These are phyloP conservation scores for Amanita molliuscula DNA, from an alignment of 768 basidiomycete genomes.

Conservation along the genomic window DNA sequence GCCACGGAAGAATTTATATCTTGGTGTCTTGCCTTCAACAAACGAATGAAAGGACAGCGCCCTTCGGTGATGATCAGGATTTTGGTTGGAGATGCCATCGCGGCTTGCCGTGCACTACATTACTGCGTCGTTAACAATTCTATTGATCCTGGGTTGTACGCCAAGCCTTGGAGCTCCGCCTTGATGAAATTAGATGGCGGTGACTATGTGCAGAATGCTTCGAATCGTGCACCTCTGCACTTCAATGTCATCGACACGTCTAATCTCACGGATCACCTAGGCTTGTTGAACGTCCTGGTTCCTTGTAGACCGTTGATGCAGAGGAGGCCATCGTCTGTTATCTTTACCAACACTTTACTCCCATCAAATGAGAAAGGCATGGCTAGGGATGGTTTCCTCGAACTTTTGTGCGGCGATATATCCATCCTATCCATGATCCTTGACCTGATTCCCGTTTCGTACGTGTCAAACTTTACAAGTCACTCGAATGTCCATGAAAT, in stretches of 20 bases:
- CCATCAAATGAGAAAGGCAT: conserved; percentile 13
- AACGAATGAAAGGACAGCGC: conserved; percentile 2
- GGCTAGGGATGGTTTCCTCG: conserved; percentile 19
- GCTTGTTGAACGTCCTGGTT: conserved; percentile 33
- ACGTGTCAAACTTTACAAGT: conserved; percentile 28
- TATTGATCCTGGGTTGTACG: conserved; percentile 19
- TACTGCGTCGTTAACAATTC: conserved; percentile 10
- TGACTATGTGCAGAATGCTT: conserved; percentile 17
- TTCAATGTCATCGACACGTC: conserved; percentile 43
- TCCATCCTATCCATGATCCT: conserved; percentile 29
- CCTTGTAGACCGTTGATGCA: conserved; percentile 27
- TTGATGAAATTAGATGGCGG: conserved; percentile 20
- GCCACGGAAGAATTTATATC: conserved; percentile 23
- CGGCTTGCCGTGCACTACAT: conserved; percentile 26
- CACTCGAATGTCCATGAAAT: conserved; percentile 32
- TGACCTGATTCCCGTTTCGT: conserved; percentile 29
- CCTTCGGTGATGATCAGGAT: conserved; percentile 24
- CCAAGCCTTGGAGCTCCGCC: conserved; percentile 23
- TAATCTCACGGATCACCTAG: conserved; percentile 38
- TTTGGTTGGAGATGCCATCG: conserved; percentile 28
- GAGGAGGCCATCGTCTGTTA: conserved; percentile 16
- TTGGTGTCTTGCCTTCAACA: conserved; percentile 22
- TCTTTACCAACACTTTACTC: conserved; percentile 35
- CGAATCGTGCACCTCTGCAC: conserved; percentile 17
- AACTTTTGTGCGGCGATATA: conserved; percentile 27